Base-by-base conservation (phyloP, 2,329 filamentous ascomycete species). In the Aspergillus niger region DNA sequence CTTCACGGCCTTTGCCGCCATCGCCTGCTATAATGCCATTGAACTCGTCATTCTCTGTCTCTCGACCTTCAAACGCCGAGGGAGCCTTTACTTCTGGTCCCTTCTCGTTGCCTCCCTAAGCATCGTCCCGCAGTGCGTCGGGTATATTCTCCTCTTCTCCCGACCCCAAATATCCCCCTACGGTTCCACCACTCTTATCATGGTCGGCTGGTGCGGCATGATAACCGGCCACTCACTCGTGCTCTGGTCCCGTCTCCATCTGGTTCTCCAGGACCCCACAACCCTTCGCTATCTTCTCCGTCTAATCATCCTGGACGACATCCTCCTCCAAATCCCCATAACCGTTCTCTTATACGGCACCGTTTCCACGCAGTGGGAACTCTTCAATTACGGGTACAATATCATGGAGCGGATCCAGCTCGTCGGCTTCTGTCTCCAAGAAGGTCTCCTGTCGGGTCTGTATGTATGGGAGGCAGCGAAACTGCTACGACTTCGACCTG, bases 391-490 rank as follows among this genome's bases (percentile, higher is more conserved):
- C 20, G 74, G 68, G 8, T 79, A 77, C 64, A 70, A 74, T 32
- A 63, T 78, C 30, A 73, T 80, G 70, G 82, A 84, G 60, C 79
- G 79, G 62, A 73, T 84, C 8, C 81, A 85, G 65, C 77, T 84
- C 57, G 79, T 79, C 3, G 72, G 81, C 8, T 84, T 84, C 67
- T 83, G 80, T 59, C 52, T 83, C 10, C 82, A 84, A 63, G 82
- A 85, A 59, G 71, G 79, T 39, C 72, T 82, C 51, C 77, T 85
- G 39, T 83, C 81, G 1, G 70, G 72, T 1, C 70, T 82, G 24
- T 84, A 83, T 67, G 81, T 85, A 48, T 71, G 69, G 64, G 80
- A 83, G 62, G 81, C 82, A 0, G 67, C 80, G 57, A 78, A 74
- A 78, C 72, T 83, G 17, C 72, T 83, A 22, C 53, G 44, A 8